Conservation (phyloP, 805 yeast species). For the Wickerhamomyces ciferrii region DNA sequence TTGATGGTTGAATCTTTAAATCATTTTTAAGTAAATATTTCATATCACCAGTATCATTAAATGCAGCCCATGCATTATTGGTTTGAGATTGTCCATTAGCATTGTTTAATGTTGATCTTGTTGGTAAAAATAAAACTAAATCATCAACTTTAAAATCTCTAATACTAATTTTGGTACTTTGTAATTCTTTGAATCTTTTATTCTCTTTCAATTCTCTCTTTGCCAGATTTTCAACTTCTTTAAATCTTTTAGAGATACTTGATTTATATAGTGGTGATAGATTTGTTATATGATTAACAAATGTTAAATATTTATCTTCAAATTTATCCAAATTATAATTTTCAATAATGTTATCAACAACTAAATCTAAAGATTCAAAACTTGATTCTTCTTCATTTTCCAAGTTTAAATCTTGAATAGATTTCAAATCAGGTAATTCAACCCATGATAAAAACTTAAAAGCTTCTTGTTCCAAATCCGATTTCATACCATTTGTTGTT, state of each 20-base stretch:
- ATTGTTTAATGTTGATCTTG: conserved; percentile 25
- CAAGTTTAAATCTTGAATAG: conserved; percentile 1
- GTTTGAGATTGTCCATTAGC: background rate
- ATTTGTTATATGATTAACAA: conserved; percentile 19
- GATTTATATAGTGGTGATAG: conserved; percentile 27
- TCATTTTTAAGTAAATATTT: conserved; percentile 65
- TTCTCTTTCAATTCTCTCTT: conserved; percentile 77
- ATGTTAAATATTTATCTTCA: conserved; percentile 19
- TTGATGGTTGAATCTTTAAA: conserved; percentile 29
- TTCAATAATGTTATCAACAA: conserved; percentile 12
- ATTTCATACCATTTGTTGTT: conserved; percentile 34
- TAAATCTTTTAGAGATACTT: conserved; percentile 67
- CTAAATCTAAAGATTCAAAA: conserved; percentile 4
- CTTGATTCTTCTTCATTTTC: conserved; percentile 1
- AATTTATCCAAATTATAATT: conserved; percentile 18
- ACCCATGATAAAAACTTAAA: conserved; percentile 43
- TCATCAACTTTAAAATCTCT: conserved; percentile 67
- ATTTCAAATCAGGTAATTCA: conserved; percentile 23
- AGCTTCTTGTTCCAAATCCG: conserved; percentile 31
- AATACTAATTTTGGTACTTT: conserved; percentile 56
- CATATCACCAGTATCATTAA: conserved; percentile 78
- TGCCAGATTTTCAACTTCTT: conserved; percentile 87
- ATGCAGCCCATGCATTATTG: conserved; percentile 73
- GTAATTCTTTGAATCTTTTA: conserved; percentile 40
- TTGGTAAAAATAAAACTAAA: conserved; percentile 80